Base-by-base conservation (phyloP, 1,284 basidiomycete species). In the Irpex lacteus region DNA sequence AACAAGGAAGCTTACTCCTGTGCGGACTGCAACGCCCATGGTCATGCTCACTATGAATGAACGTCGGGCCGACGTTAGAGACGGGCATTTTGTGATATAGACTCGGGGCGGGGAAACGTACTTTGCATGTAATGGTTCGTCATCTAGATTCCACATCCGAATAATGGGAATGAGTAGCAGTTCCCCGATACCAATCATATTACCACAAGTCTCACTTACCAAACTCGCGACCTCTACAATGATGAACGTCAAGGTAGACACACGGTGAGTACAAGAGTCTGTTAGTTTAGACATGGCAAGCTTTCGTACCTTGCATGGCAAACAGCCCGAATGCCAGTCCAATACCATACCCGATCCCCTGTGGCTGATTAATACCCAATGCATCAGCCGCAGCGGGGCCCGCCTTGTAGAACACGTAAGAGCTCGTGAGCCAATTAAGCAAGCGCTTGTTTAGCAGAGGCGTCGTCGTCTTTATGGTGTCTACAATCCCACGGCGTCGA, bases 381-480 rank as follows among this genome's bases (percentile, higher is more conserved):
- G 67, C 69, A 1, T 74, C 74, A 62, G 81, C 71, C 26, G 72
- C 75, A 0, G 79, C 79, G 0, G 78, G 70, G 4, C 80, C 72
- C 21, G 71, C 75, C 34, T 63, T 66, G 62, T 79, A 75, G 58
- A 78, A 85, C 5, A 76, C 60, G 72, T 86, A 90, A 0, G 87
- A 82, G 1, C 81, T 74, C 0, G 81, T 78, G 18, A 90, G 80
- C 81, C 88, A 91, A 1, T 81, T 81, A 44, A 93, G 79, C 4
- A 94, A 74, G 1, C 84, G 78, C 68, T 88, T 87, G 65, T 80
- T 88, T 32, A 92, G 74, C 1, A 90, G 79, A 0, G 89, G 88
- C 0, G 85, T 82, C 0, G 84, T 86, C 3, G 87, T 87, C 60
- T 80, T 82, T 47, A 89, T 78, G 0, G 82, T 85, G 65, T 85